phyloP scores from a whole-genome alignment of 176 grass and related monocot genomes.

The Carex pumila region DNA sequence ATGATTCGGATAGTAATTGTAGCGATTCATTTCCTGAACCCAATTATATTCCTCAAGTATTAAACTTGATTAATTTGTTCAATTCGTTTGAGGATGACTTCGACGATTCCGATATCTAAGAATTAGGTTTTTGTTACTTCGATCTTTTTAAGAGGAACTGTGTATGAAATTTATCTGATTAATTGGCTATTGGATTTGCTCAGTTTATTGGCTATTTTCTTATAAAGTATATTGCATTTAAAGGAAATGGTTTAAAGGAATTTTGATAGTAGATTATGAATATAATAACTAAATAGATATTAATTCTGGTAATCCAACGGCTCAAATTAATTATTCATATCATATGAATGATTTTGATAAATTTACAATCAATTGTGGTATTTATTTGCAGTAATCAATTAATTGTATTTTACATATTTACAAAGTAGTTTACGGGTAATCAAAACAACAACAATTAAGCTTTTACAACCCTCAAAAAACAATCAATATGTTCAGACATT shows the following conservation, averaged over 20 bases:
- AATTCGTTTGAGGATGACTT: constrained; percentile 23
- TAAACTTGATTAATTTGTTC: not conserved
- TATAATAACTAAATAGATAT: not conserved
- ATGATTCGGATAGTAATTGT: too few relatives aligned
- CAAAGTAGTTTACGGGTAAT: too few relatives aligned
- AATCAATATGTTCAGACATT: too few relatives aligned
- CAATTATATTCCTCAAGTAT: too few relatives aligned
- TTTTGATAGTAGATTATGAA: not conserved
- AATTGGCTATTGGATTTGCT: not conserved
- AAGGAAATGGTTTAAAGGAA: not conserved
- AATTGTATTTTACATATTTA: too few relatives aligned
- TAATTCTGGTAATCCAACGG: not conserved
- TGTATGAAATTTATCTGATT: not conserved
- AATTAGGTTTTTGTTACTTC: not conserved
- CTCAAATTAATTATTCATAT: too few relatives aligned
- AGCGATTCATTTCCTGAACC: too few relatives aligned
- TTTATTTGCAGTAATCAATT: too few relatives aligned
- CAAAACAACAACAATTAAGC: too few relatives aligned
- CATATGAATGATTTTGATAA: too few relatives aligned
- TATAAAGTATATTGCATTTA: not conserved
- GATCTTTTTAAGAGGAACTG: not conserved
- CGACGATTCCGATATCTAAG: constrained; percentile 5
- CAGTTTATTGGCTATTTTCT: not conserved
- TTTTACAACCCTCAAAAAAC: too few relatives aligned
- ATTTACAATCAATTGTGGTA: too few relatives aligned